Percentiles rank a stretch among this genome's conserved stretches.
Evolutionary conservation across 177 flowering plant genomes (phyloP).

Genomic region (Vitis hybrid): DNA sequence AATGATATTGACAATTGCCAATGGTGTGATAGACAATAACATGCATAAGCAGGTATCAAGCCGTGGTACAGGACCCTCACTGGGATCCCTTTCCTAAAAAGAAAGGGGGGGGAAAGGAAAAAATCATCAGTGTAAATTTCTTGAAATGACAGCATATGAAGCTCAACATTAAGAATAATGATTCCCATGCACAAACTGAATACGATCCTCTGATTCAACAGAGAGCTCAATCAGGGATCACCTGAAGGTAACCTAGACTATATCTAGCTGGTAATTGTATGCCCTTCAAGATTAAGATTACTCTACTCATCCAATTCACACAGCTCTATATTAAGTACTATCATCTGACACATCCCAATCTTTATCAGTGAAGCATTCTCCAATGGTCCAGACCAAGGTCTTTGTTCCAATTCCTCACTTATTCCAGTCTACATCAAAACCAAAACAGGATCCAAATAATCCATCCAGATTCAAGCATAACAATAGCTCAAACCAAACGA

Average conservation of each 20-base stretch:
- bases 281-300: no score
- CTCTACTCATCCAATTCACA: background rate
- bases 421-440: background rate
- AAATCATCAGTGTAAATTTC: background rate
- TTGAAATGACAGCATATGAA: constrained; percentile 1
- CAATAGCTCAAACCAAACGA: background rate
- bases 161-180: background rate
- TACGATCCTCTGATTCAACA: background rate
- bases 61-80: constrained; percentile 71
- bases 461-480: background rate
- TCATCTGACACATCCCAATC: no score
- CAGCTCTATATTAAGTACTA: no score
- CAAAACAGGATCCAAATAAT: no score
- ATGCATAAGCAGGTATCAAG: constrained; percentile 58
- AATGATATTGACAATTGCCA: constrained; percentile 48
- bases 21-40: constrained; percentile 53
- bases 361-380: no score
- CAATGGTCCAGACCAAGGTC: no score
- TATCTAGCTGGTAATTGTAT: background rate
- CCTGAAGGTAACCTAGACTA: background rate
- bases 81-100: constrained; percentile 57
- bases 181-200: background rate
- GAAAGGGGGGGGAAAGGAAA: background rate
- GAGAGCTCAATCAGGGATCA: background rate
- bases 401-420: background rate